Conservation (phyloP, 2,329 filamentous ascomycete species). For the Aspergillus pseudonomiae region DNA sequence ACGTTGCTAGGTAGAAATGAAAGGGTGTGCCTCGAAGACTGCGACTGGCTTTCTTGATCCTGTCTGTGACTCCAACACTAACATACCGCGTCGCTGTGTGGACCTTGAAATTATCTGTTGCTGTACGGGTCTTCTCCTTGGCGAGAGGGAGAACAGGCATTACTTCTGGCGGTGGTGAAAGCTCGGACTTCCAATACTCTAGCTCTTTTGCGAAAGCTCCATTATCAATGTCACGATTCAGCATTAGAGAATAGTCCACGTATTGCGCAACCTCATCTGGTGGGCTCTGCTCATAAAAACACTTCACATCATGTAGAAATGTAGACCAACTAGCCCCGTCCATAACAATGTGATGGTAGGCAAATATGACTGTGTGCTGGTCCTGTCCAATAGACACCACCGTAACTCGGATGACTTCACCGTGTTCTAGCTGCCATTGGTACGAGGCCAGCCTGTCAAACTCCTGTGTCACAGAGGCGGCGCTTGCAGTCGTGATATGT, state of each 20-base stretch:
- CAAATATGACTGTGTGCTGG: not conserved
- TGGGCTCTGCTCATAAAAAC: not conserved
- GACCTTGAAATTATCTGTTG: not conserved
- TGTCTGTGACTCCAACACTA: not conserved
- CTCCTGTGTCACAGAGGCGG: not conserved
- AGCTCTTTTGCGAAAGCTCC: not conserved
- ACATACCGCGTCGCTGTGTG: not conserved
- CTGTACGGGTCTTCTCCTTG: not conserved
- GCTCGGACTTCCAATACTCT: slow-evolving; percentile 6
- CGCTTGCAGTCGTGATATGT: not conserved
- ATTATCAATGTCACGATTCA: not conserved
- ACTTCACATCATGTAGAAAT: not conserved
- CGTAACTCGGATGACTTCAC: not conserved
- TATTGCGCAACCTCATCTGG: slow-evolving; percentile 5
- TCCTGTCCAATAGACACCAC: not conserved
- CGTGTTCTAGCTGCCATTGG: not conserved
- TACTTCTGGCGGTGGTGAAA: not conserved
- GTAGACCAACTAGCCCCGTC: not conserved
- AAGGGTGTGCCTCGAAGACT: not conserved
- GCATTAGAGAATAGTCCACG: slow-evolving; percentile 2
- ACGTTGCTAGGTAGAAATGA: slow-evolving; percentile 11
- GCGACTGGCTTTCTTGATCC: not conserved
- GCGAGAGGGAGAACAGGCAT: slow-evolving; percentile 9
- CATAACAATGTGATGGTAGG: not conserved
- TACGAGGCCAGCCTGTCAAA: not conserved